These are phyloP conservation scores for Suhomyces wounanorum DNA, from an alignment of 1,139 yeast species.

Conservation along the genomic window DNA sequence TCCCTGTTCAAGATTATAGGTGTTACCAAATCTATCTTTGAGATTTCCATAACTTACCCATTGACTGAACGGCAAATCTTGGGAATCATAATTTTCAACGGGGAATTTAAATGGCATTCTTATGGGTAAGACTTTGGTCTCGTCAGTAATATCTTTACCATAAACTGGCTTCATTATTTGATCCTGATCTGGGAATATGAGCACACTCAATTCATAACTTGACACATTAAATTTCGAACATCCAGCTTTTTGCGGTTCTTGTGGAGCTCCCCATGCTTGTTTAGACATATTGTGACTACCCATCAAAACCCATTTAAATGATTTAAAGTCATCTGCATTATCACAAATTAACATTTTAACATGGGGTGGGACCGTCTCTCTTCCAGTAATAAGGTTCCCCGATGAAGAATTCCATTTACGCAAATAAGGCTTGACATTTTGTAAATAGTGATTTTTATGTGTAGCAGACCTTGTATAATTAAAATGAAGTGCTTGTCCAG, in stretches of 20 bases:
- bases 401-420: slow-evolving; percentile 31
- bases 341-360: slow-evolving; percentile 43
- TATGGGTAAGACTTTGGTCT: slow-evolving; percentile 30
- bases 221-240: slow-evolving; percentile 28
- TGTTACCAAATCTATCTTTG: slow-evolving; percentile 24
- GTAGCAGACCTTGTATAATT: slow-evolving; percentile 31
- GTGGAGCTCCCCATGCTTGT: slow-evolving; percentile 64
- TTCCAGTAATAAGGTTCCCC: slow-evolving; percentile 24
- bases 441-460: slow-evolving; percentile 31
- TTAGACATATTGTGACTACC: slow-evolving; percentile 68
- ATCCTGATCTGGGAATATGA: slow-evolving; percentile 21
- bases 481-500: slow-evolving; percentile 61
- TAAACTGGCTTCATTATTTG: slow-evolving; percentile 38
- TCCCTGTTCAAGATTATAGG: slow-evolving; percentile 16
- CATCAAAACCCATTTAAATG: slow-evolving; percentile 62
- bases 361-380: slow-evolving; percentile 43
- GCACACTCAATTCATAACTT: slow-evolving; percentile 61
- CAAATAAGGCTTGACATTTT: slow-evolving; percentile 39
- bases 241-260: slow-evolving; percentile 17
- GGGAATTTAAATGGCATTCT: slow-evolving; percentile 60
- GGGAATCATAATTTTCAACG: slow-evolving; percentile 35
- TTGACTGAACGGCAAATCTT: slow-evolving; percentile 56
- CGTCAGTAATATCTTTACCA: slow-evolving; percentile 34
- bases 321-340: slow-evolving; percentile 50
- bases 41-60: slow-evolving; percentile 23